These are phyloP conservation scores for Colletotrichum echinochloae DNA, from an alignment of 2,329 filamentous ascomycete genomes.

Conservation along the genomic window DNA sequence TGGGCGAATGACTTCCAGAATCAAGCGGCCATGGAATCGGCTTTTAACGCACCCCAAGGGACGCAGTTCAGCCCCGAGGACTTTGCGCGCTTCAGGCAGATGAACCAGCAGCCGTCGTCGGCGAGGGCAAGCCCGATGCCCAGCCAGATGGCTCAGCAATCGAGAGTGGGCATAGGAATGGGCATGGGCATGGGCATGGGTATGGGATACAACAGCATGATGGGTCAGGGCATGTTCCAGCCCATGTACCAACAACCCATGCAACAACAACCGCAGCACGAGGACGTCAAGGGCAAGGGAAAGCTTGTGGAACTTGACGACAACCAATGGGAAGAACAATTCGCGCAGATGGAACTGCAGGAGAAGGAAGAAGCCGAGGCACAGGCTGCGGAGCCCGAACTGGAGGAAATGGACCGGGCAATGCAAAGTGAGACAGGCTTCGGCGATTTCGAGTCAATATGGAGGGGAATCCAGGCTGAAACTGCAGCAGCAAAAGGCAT, in stretches of 20 bases:
- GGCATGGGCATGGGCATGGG: slow-evolving; percentile 64
- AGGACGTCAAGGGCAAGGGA: slow-evolving; percentile 81
- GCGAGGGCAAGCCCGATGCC: slow-evolving; percentile 71
- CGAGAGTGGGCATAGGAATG: slow-evolving; percentile 57
- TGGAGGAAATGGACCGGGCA: slow-evolving; percentile 84
- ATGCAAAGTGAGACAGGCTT: slow-evolving; percentile 78
- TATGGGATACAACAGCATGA: slow-evolving; percentile 69
- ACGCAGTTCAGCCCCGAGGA: slow-evolving; percentile 83
- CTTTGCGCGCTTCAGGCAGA: slow-evolving; percentile 87
- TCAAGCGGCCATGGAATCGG: slow-evolving; percentile 78
- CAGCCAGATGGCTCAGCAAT: slow-evolving; percentile 59
- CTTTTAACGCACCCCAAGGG: slow-evolving; percentile 69
- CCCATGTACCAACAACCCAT: slow-evolving; percentile 59
- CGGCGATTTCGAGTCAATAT: slow-evolving; percentile 91
- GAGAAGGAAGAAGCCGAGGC: slow-evolving; percentile 66
- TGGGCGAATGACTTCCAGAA: slow-evolving; percentile 66
- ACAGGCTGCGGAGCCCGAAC: slow-evolving; percentile 79
- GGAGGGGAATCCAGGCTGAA: slow-evolving; percentile 85
- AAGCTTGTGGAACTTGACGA: slow-evolving; percentile 96
- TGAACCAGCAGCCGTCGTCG: slow-evolving; percentile 67
- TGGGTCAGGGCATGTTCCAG: slow-evolving; percentile 66
- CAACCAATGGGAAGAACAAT: slow-evolving; percentile 95
- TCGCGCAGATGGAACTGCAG: slow-evolving; percentile 84
- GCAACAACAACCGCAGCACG: slow-evolving; percentile 61
- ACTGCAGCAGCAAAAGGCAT: slow-evolving; percentile 77